phyloP scores from a whole-genome alignment of 2,329 filamentous ascomycete genomes.

The Tolypocladium endophyticum region DNA sequence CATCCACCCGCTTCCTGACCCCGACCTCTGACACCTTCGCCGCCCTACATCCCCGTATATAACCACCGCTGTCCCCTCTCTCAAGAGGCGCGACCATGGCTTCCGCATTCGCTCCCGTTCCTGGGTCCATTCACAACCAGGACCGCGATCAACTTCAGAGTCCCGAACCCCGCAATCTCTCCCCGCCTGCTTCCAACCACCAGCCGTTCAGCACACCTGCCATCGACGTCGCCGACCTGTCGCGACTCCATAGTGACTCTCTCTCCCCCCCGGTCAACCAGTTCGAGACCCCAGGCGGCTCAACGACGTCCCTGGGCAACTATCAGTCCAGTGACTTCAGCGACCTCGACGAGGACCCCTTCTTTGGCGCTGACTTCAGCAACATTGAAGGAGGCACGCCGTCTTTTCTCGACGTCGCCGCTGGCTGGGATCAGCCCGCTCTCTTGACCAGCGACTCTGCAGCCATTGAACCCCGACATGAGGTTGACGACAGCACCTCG shows the following conservation, averaged over 20 bases:
- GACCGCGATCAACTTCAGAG: constrained; percentile 20
- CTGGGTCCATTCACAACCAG: constrained; percentile 26
- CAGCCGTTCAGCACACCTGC: constrained; percentile 18
- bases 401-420: constrained; percentile 31
- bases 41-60: constrained; percentile 20
- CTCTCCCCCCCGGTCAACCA: constrained; percentile 18
- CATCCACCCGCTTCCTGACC: constrained; percentile 2
- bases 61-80: constrained; percentile 11
- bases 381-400: constrained; percentile 29
- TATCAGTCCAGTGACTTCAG: constrained; percentile 40
- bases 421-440: constrained; percentile 10
- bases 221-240: constrained; percentile 27
- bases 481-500: constrained; percentile 11
- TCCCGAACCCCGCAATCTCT: constrained; percentile 20
- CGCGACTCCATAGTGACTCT: constrained; percentile 22
- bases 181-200: constrained; percentile 12
- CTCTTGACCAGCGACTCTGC: constrained; percentile 4
- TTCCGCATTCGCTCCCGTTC: constrained; percentile 30
- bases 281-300: constrained; percentile 38
- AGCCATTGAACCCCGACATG: constrained; percentile 1
- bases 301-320: constrained; percentile 33
- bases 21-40: neutral
- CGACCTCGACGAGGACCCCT: constrained; percentile 37
- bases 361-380: constrained; percentile 39
- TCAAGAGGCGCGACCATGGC: constrained; percentile 25